Evolutionary conservation across 495 filamentous ascomycete species (phyloP), one percentile per base, ranked within the genome.

Genomic region (Hypoxylon lenormandii): DNA sequence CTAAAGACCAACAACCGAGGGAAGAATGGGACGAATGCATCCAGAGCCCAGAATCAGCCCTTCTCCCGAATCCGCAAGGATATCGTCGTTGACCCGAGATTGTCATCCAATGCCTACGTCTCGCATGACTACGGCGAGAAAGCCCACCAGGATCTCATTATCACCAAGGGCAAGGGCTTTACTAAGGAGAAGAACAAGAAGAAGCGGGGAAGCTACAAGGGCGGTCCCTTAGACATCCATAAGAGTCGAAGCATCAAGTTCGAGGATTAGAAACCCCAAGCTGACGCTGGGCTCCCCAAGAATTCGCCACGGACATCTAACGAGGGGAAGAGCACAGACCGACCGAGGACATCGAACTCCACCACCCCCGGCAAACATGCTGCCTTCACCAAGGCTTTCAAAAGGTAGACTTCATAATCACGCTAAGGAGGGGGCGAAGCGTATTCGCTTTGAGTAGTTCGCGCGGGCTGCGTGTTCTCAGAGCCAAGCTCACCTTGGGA

Each of bases 161-260:
- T 96, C 21, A 97, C 94, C 22, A 92, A 89, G 75, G 96, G 96
- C 57, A 98, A 97, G 82, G 92, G 92, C 12, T 99, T 99, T 81
- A 99, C 94, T 55, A 99, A 99, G 85, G 96, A 98, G 82, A 99
- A 99, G 89, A 97, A 99, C 78, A 99, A 98, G 81, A 88, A 88
- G 82, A 92, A 92, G 84, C 80, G 91, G 71, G 96, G 96, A 47
- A 91, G 88, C 51, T 97, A 96, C 82, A 86, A 89, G 55, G 94
- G 93, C 11, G 94, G 94, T 7, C 81, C 83, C 18, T 92, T 97
- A 64, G 92, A 96, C 76, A 89, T 92, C 60, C 63, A 75, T 18
- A 86, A 86, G 16, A 88, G 88, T 65, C 87, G 88, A 74, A 89
- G 90, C 49, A 91, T 94, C 79, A 96, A 94, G 83, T 97, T 97